A percentile compares a stretch with the other conserved stretches of the same genome.
These are phyloP conservation scores for Candida ortonii DNA, from an alignment of 805 yeast genomes.

Conservation along the genomic window DNA sequence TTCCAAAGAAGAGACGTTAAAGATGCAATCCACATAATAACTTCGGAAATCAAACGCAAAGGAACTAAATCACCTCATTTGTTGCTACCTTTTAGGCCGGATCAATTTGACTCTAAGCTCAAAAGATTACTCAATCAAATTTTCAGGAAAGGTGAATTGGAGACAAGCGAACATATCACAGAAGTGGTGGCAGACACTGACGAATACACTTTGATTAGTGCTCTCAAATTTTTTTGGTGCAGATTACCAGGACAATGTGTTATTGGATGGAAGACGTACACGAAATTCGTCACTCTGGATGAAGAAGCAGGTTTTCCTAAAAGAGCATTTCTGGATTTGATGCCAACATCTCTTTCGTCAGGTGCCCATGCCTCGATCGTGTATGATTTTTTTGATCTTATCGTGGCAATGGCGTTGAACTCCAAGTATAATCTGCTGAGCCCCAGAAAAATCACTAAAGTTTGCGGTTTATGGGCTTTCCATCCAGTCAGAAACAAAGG, in stretches of 20 bases:
- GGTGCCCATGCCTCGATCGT: slow-evolving; percentile 89
- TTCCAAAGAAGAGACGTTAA: slow-evolving; percentile 66
- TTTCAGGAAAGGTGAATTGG: slow-evolving; percentile 52
- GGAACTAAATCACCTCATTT: slow-evolving; percentile 74
- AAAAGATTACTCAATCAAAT: slow-evolving; percentile 54
- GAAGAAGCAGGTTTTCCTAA: slow-evolving; percentile 63
- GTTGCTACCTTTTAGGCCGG: slow-evolving; percentile 74
- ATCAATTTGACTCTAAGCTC: slow-evolving; percentile 58
- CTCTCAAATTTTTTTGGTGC: slow-evolving; percentile 83
- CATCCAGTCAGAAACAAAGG: slow-evolving; percentile 29
- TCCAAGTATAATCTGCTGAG: slow-evolving; percentile 74
- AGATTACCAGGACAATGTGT: slow-evolving; percentile 75
- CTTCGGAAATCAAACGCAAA: slow-evolving; percentile 65
- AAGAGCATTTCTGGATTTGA: slow-evolving; percentile 70
- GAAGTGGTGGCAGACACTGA: slow-evolving; percentile 51
- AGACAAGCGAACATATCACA: slow-evolving; percentile 39
- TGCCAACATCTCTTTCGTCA: slow-evolving; percentile 80
- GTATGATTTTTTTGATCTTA: slow-evolving; percentile 78
- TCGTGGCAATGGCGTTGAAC: slow-evolving; percentile 75
- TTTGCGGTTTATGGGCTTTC: slow-evolving; percentile 91
- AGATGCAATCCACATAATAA: slow-evolving; percentile 64
- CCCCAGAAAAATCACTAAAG: slow-evolving; percentile 73
- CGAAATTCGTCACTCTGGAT: slow-evolving; percentile 64
- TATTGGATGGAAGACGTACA: slow-evolving; percentile 83
- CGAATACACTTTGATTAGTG: slow-evolving; percentile 68